Evolutionary conservation across 1,139 yeast genomes (phyloP), one percentile per base, ranked within the genome.

Genomic region (Scheffersomyces quercinus): DNA sequence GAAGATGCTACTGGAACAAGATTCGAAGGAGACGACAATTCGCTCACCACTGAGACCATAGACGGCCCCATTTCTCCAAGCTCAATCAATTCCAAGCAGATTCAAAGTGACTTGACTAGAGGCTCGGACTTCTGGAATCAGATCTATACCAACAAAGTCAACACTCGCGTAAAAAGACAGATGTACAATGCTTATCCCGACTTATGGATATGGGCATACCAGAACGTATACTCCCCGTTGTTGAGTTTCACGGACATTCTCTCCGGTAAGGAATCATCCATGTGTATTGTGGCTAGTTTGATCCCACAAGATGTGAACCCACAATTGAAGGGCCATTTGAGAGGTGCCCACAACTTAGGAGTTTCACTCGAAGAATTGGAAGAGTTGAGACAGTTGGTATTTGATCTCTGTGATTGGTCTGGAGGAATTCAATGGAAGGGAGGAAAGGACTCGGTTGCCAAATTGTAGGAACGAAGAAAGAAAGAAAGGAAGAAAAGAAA

Each of bases 261-360:
- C 33, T 63, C 75, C 9, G 83, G 87, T 1, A 75, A 72, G 49
- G 96, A 89, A 50, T 85, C 97, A 0, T 83, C 93, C 33, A 62
- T 88, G 54, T 85, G 89, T 37, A 82, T 90, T 4, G 81, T 90
- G 28, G 85, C 95, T 1, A 77, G 91, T 48, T 74, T 91, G 55
- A 83, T 90, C 11, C 97, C 97, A 0, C 97, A 88, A 60, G 96
- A 90, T 62, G 97, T 90, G n/a, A 88, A 87, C 53, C 96, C 97
- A 0, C 97, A 90, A 58, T 73, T 90, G 51, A 88, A 88, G 65
- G 97, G 97, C 0, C 97, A 90, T 60, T 73, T 90, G 49, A 81
- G 77, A 58, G 97, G 97, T 0, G 97, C 96, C 0, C 47, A 83
- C 42, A 89, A 89, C 56, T 79, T 83, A 34, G 96, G 97, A 0